A percentile compares a stretch with the other conserved stretches of the same genome.
These are phyloP conservation scores for Xylaria flabelliformis DNA, from an alignment of 495 filamentous ascomycete species.

Conservation along the genomic window DNA sequence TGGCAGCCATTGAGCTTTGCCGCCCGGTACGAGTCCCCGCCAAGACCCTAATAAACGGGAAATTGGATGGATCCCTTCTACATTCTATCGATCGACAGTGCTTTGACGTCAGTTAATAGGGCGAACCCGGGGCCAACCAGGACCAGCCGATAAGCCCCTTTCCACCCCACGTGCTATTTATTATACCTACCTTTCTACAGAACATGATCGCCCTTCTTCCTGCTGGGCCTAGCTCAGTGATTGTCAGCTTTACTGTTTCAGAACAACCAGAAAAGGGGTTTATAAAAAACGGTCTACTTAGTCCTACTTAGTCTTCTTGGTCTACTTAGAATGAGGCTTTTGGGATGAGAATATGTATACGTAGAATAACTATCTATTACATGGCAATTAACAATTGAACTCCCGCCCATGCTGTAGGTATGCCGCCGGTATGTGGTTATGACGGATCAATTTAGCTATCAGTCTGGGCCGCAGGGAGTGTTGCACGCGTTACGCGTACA, in stretches of 20 bases:
- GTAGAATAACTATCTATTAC: neutral
- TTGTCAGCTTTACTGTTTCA: conserved; percentile 14
- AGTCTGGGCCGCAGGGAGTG: neutral
- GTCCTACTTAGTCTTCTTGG: too few species aligned
- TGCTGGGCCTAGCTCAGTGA: conserved; percentile 1
- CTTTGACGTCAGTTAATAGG: conserved; percentile 11
- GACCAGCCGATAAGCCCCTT: conserved; percentile 26
- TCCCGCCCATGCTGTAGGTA: neutral
- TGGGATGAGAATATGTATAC: neutral
- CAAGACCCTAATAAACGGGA: conserved; percentile 22
- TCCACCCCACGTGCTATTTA: conserved; percentile 24
- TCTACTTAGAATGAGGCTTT: too few species aligned
- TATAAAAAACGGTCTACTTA: neutral
- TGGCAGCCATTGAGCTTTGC: conserved; percentile 13
- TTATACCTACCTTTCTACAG: neutral
- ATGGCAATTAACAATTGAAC: neutral
- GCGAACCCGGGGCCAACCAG: conserved; percentile 11
- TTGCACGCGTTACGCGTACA: conserved; percentile 10
- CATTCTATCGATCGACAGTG: conserved; percentile 8
- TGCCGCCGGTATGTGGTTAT: neutral
- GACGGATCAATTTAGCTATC: neutral
- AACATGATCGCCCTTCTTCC: conserved; percentile 6
- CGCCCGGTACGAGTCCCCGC: conserved; percentile 1
- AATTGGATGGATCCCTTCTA: conserved; percentile 25
- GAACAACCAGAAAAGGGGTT: conserved; percentile 13